Conservation (phyloP, 129 eudicot species). For the Flaveria robusta region DNA sequence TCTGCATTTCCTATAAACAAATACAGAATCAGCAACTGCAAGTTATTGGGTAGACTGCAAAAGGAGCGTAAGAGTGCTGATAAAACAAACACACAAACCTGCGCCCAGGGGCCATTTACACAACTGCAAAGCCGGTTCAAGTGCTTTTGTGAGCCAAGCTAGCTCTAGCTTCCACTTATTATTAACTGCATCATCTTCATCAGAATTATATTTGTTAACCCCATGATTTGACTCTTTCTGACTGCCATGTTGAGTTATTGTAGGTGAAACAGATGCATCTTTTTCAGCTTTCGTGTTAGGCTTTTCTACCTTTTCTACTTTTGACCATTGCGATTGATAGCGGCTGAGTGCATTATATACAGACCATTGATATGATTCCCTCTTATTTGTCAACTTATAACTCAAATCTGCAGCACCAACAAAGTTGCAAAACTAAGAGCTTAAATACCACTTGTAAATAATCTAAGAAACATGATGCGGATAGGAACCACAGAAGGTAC, state of each 20-base stretch:
- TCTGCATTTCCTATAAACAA: constrained; percentile 48
- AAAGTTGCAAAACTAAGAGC: background rate
- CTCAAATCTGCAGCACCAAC: constrained; percentile 52
- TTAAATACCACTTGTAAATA: too few relatives aligned
- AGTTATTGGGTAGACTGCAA: constrained; percentile 8
- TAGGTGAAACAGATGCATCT: constrained; percentile 38
- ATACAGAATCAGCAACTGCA: constrained; percentile 4
- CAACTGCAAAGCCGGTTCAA: constrained; percentile 90
- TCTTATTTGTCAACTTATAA: constrained; percentile 42
- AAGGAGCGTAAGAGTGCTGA: constrained; percentile 8
- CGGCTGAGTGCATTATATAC: constrained; percentile 45
- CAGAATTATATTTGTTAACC: constrained; percentile 46
- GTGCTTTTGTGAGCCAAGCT: constrained; percentile 84
- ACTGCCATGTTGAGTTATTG: constrained; percentile 24
- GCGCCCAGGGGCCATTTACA: constrained; percentile 68
- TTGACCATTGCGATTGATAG: constrained; percentile 60
- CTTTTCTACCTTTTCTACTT: constrained; percentile 33
- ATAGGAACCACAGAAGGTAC: too few relatives aligned
- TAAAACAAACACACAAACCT: constrained; percentile 48
- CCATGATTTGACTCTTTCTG: constrained; percentile 27
- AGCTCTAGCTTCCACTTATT: constrained; percentile 71
- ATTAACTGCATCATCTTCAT: constrained; percentile 48
- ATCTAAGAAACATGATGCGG: too few relatives aligned
- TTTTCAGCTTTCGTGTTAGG: constrained; percentile 40
- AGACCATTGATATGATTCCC: constrained; percentile 39